A percentile compares a stretch with the other conserved stretches of the same genome.
Evolutionary conservation across 192 early-diverging fungal species (phyloP).

Genomic region (Coemansia sp.): DNA sequence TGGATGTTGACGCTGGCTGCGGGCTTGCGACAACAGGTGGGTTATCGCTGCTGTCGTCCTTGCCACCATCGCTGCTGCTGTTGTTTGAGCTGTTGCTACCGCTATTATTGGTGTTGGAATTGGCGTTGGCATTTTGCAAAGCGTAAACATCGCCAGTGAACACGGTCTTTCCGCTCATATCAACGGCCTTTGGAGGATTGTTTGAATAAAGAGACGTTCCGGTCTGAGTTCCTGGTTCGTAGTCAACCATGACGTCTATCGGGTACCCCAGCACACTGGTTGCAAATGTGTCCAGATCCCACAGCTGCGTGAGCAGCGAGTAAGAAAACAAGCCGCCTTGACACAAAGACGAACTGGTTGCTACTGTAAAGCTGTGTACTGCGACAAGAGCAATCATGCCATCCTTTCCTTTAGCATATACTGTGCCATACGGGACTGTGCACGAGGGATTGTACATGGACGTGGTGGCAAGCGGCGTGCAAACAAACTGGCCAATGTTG

Average conservation of each 20-base stretch:
- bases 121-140: neutral
- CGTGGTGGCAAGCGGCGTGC: neutral
- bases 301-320: neutral
- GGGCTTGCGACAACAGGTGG: neutral
- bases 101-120: neutral
- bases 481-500: neutral
- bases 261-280: conserved; percentile 3
- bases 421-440: neutral
- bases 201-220: neutral
- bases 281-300: neutral
- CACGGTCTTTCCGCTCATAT: neutral
- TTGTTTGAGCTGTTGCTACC: neutral
- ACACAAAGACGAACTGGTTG: neutral
- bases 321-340: neutral
- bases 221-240: neutral
- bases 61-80: no score
- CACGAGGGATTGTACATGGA: neutral
- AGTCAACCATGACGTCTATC: neutral
- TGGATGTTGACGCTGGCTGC: neutral
- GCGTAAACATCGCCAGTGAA: neutral
- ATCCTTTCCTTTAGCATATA: neutral
- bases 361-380: neutral
- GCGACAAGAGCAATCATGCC: conserved; percentile 1
- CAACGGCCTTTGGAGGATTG: neutral
- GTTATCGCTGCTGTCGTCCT: no score